These are phyloP conservation scores for Chytriomyces sp. DNA, from an alignment of 192 early-diverging fungal genomes.

Conservation along the genomic window DNA sequence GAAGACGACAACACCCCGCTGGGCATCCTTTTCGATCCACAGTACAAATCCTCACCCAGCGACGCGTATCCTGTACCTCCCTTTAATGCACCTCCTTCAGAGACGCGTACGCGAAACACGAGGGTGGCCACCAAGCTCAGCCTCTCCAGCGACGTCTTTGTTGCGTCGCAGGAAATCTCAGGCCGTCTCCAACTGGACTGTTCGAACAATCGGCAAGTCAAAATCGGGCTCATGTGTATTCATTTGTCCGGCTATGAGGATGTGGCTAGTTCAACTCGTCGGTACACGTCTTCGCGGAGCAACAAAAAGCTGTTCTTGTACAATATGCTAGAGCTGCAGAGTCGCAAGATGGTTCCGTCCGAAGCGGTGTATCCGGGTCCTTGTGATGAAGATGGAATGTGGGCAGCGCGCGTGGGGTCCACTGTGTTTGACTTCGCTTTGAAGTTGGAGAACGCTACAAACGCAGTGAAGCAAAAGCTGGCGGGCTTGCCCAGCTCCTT, in stretches of 20 bases:
- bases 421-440: conserved; percentile 41
- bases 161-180: conserved; percentile 1
- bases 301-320: conserved; percentile 31
- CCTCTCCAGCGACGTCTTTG: neutral
- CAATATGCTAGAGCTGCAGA: conserved; percentile 38
- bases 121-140: neutral
- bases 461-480: conserved; percentile 7
- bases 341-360: conserved; percentile 34
- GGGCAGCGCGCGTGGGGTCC: conserved; percentile 42
- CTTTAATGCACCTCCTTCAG: neutral
- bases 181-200: conserved; percentile 9
- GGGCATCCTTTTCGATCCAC: neutral
- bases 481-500: conserved; percentile 47
- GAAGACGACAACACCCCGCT: neutral
- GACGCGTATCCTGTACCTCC: conserved; percentile 18
- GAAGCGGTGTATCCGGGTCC: conserved; percentile 47
- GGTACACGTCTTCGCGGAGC: neutral
- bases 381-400: conserved; percentile 60
- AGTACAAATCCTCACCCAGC: neutral
- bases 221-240: conserved; percentile 17
- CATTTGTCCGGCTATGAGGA: conserved; percentile 26
- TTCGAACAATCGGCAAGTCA: neutral
- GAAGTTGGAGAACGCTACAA: conserved; percentile 14
- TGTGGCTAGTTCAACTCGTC: neutral
- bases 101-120: neutral